Conservation (phyloP, 1,284 basidiomycete genomes). For the Ganoderma resinaceum region DNA sequence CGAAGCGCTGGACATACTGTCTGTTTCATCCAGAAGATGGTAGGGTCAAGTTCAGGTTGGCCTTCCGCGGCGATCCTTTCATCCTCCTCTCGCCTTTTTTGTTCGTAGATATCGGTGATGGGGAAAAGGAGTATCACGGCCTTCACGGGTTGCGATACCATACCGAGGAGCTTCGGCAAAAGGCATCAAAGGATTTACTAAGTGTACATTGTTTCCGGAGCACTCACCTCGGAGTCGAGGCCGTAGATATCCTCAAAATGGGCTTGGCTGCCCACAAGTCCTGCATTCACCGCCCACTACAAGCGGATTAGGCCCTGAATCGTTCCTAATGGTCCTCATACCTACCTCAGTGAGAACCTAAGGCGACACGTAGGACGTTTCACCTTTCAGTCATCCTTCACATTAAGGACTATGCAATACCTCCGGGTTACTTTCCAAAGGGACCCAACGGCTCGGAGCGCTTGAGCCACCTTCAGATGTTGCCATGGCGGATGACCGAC, state of each 20-base stretch:
- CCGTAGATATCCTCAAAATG: slow-evolving; percentile 86
- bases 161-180: slow-evolving; percentile 60
- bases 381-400: not conserved
- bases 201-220: not conserved
- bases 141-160: slow-evolving; percentile 76
- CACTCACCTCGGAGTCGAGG: slow-evolving; percentile 72
- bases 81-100: slow-evolving; percentile 65
- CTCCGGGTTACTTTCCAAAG: slow-evolving; percentile 31
- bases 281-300: slow-evolving; percentile 82
- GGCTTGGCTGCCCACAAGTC: slow-evolving; percentile 63
- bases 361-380: not conserved
- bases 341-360: slow-evolving; percentile 25
- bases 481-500: slow-evolving; percentile 2
- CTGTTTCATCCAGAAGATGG: slow-evolving; percentile 79
- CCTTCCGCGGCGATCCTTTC: slow-evolving; percentile 51
- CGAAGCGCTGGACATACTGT: slow-evolving; percentile 55
- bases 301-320: not conserved
- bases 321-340: not conserved
- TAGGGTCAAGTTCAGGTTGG: slow-evolving; percentile 62
- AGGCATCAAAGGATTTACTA: not conserved
- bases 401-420: not conserved
- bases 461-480: slow-evolving; percentile 10
- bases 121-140: slow-evolving; percentile 89
- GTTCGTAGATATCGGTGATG: slow-evolving; percentile 58
- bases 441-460: slow-evolving; percentile 23